Evolutionary conservation across 1,284 basidiomycete genomes (phyloP), one percentile per base, ranked within the genome.

Genomic region (Sanghuangporus weigelae): DNA sequence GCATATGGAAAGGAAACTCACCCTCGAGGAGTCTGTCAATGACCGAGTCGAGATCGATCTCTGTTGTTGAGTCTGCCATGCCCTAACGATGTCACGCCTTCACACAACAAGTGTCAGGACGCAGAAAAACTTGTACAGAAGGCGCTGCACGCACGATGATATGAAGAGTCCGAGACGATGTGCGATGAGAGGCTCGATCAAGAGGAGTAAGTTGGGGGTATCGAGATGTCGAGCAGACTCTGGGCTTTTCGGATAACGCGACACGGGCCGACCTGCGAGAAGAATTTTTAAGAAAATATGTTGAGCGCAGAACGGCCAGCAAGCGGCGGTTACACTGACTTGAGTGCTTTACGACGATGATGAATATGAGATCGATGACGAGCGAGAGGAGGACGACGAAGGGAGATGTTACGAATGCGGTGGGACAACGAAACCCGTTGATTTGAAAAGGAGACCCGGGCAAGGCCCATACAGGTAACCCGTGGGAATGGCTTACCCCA

Each of bases 41-140:
- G 82, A 97, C 93, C 77, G 94, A 96, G 82, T 98, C 95, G 69
- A 98, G 86, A 84, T 97, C 95, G 78, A 97, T 95, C 77, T 96
- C 95, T 73, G 88, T 88, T 68, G 81, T 77, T 67, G 84, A 77
- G 71, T 88, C 86, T 71, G 85, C 82, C 84, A 86, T 86, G 39
- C 38, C 48, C 40, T 51, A 10, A 26, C 50, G 53, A 19, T n/a
- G 59, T 61, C 54, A n/a, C 53, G 55, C 35, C 57, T 42, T 54
- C 63, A 51, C 35, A 55, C 57, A 44, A 23, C 49, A 42, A 31
- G 21, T 21, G 39, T 58, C 53, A 61, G 12, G 31, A 44, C 44
- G 53, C 53, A 35, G 36, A 61, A 49, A 49, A 23, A n/a, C 53
- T 7, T 35, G 46, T 38, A 38, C 10, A 10, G 26, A 31, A 3